A percentile compares a stretch with the other conserved stretches of the same genome.
These are phyloP conservation scores for Malassezia vespertilionis DNA, from an alignment of 1,284 basidiomycete genomes.

Conservation along the genomic window DNA sequence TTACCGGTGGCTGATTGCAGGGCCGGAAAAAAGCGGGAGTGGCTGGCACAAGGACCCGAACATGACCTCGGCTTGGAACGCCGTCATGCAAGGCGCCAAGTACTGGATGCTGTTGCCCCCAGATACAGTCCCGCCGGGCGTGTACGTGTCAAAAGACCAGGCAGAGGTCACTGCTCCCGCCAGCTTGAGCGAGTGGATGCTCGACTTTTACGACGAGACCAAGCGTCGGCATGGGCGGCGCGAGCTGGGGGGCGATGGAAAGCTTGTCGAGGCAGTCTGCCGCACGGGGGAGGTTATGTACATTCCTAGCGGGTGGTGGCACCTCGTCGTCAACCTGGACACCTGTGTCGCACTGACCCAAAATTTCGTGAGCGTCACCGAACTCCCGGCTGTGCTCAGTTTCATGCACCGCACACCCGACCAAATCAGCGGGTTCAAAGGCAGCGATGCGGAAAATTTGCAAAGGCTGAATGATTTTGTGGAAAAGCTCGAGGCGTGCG, in stretches of 20 bases:
- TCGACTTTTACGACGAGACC: conserved; percentile 47
- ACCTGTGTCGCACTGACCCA: conserved; percentile 49
- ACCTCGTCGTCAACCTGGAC: conserved; percentile 35
- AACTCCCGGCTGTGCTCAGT: conserved; percentile 47
- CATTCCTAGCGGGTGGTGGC: conserved; percentile 46
- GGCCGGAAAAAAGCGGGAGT: conserved; percentile 31
- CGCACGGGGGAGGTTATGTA: conserved; percentile 47
- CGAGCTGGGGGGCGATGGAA: conserved; percentile 28
- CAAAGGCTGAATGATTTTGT: neutral
- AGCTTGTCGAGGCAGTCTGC: conserved; percentile 49
- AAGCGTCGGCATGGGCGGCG: conserved; percentile 42
- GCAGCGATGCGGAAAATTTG: too few species aligned
- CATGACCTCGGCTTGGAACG: conserved; percentile 50
- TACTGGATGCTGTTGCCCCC: conserved; percentile 50
- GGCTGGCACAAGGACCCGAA: conserved; percentile 49
- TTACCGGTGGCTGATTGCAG: conserved; percentile 41
- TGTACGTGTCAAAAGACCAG: conserved; percentile 48
- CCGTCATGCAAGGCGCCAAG: conserved; percentile 48
- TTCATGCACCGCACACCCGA: conserved; percentile 49
- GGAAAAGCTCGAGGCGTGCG: neutral
- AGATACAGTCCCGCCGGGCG: conserved; percentile 48
- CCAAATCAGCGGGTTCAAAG: conserved; percentile 50
- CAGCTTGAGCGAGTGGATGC: conserved; percentile 49
- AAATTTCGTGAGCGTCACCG: conserved; percentile 50
- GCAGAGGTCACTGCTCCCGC: conserved; percentile 48